These are phyloP conservation scores for Medicago arabica DNA, from an alignment of 306 rosid species.

Conservation along the genomic window DNA sequence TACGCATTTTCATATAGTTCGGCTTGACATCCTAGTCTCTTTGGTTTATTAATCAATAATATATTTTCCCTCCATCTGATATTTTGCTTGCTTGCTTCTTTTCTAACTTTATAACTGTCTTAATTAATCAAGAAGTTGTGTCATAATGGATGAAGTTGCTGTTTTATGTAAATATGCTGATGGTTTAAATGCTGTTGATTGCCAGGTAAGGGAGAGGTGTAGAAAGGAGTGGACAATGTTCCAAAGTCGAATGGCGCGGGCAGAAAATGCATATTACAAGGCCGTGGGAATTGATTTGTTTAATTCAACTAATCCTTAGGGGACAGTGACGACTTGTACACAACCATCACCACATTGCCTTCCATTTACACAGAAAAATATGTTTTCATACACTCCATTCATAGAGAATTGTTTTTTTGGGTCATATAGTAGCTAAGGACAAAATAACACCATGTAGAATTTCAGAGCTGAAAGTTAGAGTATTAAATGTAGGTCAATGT, in stretches of 20 bases:
- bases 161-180: conserved; percentile 31
- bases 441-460: conserved; percentile 37
- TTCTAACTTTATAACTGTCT: not conserved
- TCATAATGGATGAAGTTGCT: conserved; percentile 1
- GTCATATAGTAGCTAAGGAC: conserved; percentile 39
- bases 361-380: conserved; percentile 28
- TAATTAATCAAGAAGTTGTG: not conserved
- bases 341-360: conserved; percentile 40
- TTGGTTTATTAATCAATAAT: not conserved
- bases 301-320: conserved; percentile 57
- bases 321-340: conserved; percentile 32
- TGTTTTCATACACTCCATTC: conserved; percentile 33
- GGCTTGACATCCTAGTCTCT: not conserved
- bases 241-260: conserved; percentile 74
- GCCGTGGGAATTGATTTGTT: conserved; percentile 59
- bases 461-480: conserved; percentile 33
- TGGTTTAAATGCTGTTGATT: conserved; percentile 36
- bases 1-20: conserved; percentile 21
- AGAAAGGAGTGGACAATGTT: conserved; percentile 97
- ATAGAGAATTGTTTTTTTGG: not conserved
- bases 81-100: conserved; percentile 24
- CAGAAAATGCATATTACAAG: conserved; percentile 77
- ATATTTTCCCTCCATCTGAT: not conserved
- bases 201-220: conserved; percentile 96
- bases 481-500: conserved; percentile 32